Percentiles rank a stretch among this genome's conserved stretches.
phyloP scores from a whole-genome alignment of 2,329 filamentous ascomycete genomes.

The Aschersonia sp. region DNA sequence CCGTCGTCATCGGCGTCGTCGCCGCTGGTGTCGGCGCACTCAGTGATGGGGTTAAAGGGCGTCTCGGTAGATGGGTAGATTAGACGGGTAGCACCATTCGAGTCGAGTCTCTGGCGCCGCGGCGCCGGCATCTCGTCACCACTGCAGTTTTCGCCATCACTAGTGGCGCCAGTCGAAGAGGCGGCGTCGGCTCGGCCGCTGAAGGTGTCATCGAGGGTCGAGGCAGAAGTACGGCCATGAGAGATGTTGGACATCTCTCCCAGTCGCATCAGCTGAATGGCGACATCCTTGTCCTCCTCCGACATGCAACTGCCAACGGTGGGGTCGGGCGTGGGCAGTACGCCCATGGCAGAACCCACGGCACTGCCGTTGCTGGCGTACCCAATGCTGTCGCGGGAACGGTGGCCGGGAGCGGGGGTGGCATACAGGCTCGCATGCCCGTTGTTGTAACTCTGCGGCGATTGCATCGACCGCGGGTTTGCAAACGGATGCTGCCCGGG shows the following conservation, averaged over 20 bases:
- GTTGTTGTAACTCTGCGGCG: slow-evolving; percentile 59
- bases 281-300: slow-evolving; percentile 86
- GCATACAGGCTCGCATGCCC: slow-evolving; percentile 40
- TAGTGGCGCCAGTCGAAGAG: slow-evolving; percentile 75
- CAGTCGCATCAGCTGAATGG: slow-evolving; percentile 89
- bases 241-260: slow-evolving; percentile 90
- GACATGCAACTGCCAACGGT: slow-evolving; percentile 95
- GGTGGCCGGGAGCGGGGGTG: slow-evolving; percentile 46
- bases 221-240: slow-evolving; percentile 82
- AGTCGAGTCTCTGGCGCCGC: slow-evolving; percentile 42
- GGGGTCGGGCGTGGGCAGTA: slow-evolving; percentile 89
- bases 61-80: slow-evolving; percentile 37
- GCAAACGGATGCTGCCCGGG: slow-evolving; percentile 67
- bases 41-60: slow-evolving; percentile 36
- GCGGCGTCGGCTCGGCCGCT: slow-evolving; percentile 77
- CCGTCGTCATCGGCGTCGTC: slow-evolving; percentile 20
- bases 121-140: slow-evolving; percentile 45
- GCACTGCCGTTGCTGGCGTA: slow-evolving; percentile 31
- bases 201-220: slow-evolving; percentile 83
- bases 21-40: slow-evolving; percentile 24
- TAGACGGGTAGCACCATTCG: slow-evolving; percentile 25
- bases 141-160: slow-evolving; percentile 57
- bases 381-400: slow-evolving; percentile 48
- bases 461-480: slow-evolving; percentile 64
- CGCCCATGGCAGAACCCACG: slow-evolving; percentile 23